These are phyloP conservation scores for Solanum habrochaites DNA, from an alignment of 257 asterid species.

Conservation along the genomic window DNA sequence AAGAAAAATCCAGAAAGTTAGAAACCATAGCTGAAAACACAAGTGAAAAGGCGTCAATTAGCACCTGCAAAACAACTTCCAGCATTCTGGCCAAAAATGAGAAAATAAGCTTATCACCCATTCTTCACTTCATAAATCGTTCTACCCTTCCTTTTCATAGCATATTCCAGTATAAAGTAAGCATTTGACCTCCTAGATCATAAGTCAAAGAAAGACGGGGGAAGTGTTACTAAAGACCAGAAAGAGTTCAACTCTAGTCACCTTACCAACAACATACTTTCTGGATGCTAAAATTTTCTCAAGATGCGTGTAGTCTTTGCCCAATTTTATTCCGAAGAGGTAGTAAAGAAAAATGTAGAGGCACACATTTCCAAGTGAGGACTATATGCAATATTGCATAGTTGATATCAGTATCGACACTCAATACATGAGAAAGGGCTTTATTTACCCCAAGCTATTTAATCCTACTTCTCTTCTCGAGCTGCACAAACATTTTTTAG, in stretches of 20 bases:
- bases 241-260: background rate
- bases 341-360: background rate
- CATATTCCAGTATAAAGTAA: background rate
- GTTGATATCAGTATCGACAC: background rate
- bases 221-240: background rate
- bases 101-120: background rate
- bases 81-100: background rate
- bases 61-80: background rate
- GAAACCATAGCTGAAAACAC: background rate
- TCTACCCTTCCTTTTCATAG: background rate
- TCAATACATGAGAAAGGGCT: background rate
- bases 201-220: background rate
- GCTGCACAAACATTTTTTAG: background rate
- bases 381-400: background rate
- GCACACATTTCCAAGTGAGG: background rate
- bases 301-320: background rate
- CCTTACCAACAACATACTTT: background rate
- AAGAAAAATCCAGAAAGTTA: background rate
- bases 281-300: background rate
- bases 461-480: background rate
- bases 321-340: background rate
- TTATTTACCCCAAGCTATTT: background rate
- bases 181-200: background rate
- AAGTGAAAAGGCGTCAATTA: background rate
- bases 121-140: background rate